Percentiles rank a stretch among this genome's conserved stretches.
Evolutionary conservation across 2,329 filamentous ascomycete species (phyloP).

Genomic region (Tolypocladium endophyticum): DNA sequence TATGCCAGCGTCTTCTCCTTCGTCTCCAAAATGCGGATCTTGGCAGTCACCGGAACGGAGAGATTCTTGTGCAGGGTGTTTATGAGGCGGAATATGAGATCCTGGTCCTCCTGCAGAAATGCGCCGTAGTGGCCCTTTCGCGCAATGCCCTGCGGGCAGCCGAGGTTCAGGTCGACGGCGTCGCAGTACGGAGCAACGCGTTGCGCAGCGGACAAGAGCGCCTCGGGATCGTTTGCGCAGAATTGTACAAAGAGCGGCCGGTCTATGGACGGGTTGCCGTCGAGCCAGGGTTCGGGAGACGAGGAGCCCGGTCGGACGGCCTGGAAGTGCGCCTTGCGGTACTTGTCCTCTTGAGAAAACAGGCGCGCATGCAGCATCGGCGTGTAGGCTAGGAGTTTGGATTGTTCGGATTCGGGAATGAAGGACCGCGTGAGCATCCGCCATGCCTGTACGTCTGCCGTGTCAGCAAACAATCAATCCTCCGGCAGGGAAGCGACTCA

Average conservation of each 20-base stretch:
- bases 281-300: slow-evolving; percentile 48
- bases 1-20: slow-evolving; percentile 81
- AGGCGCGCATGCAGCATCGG: slow-evolving; percentile 94
- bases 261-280: slow-evolving; percentile 78
- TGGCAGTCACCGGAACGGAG: slow-evolving; percentile 80
- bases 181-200: slow-evolving; percentile 82
- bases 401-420: slow-evolving; percentile 54
- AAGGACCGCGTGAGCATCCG: slow-evolving; percentile 92
- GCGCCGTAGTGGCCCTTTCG: slow-evolving; percentile 84
- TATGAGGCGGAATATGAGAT: slow-evolving; percentile 72
- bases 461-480: neutral
- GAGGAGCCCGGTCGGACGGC: slow-evolving; percentile 32
- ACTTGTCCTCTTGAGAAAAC: slow-evolving; percentile 66
- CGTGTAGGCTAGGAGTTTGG: slow-evolving; percentile 72
- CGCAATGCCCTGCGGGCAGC: slow-evolving; percentile 93
- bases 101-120: slow-evolving; percentile 89
- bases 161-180: slow-evolving; percentile 89
- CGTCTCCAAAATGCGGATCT: slow-evolving; percentile 83
- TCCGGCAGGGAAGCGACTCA: slow-evolving; percentile 35
- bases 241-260: slow-evolving; percentile 93
- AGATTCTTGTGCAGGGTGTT: slow-evolving; percentile 71
- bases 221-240: slow-evolving; percentile 79
- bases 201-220: slow-evolving; percentile 67
- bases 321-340: slow-evolving; percentile 75
- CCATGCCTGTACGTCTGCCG: slow-evolving; percentile 59